Base-by-base conservation (phyloP, 176 grass and related monocot genomes). In the Canna indica region DNA sequence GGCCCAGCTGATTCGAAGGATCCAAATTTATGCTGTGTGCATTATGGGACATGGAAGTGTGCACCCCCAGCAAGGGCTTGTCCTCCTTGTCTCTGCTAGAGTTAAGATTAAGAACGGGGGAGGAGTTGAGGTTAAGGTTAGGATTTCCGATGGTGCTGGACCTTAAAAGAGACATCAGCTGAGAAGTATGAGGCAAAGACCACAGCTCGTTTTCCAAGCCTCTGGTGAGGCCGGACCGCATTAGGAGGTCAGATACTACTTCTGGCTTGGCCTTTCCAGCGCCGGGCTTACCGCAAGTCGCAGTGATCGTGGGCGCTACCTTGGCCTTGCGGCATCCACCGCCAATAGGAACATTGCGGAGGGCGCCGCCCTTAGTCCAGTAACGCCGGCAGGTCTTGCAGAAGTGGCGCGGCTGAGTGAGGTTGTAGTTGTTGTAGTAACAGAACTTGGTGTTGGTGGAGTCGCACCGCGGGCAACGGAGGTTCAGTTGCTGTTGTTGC, bases 401-500 rank as follows among this genome's bases (percentile, higher is more conserved):
- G n/a, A n/a, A n/a, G n/a, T n/a, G n/a, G n/a, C n/a, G n/a, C n/a
- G n/a, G n/a, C n/a, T n/a, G n/a, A n/a, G n/a, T n/a, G n/a, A n/a
- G n/a, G n/a, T n/a, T n/a, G n/a, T n/a, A n/a, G n/a, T n/a, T n/a
- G n/a, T n/a, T n/a, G n/a, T n/a, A n/a, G n/a, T n/a, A n/a, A n/a
- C n/a, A n/a, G n/a, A 90, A 90, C 81, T 90, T 90, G 83, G 88
- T 90, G 83, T 90, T 86, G 58, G 88, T 73, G 26, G 88, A n/a
- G n/a, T n/a, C n/a, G n/a, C n/a, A n/a, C n/a, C n/a, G n/a, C n/a
- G n/a, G n/a, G n/a, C n/a, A n/a, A 90, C 78, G 83, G 25, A 90
- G 72, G 57, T 59, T 59, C 57, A 26, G 57, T 24, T 59, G 57
- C 56, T 59, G 56, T n/a, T 59, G 56, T n/a, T 59, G 56, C 56